Conservation (phyloP, 192 early-diverging fungal genomes). For the Oehlia diaphana region DNA sequence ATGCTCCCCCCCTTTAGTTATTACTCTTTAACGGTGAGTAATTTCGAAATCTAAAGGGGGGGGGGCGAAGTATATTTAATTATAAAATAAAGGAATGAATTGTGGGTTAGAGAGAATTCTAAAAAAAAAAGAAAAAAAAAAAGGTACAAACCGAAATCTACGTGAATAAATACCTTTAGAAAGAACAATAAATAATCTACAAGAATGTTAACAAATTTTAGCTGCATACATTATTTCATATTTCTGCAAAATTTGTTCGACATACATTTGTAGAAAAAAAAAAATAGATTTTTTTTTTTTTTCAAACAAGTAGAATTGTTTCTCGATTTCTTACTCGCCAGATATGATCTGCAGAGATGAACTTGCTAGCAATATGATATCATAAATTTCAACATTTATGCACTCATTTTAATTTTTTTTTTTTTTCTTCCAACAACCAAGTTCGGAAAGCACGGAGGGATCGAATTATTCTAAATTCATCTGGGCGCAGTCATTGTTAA, state of each 20-base stretch:
- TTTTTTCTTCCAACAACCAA: neutral
- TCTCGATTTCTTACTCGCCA: neutral
- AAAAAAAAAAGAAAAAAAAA: neutral
- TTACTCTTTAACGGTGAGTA: no score
- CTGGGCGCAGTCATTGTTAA: neutral
- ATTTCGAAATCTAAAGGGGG: no score
- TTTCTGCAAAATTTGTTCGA: neutral
- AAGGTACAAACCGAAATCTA: neutral
- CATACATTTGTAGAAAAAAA: neutral
- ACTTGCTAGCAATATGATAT: neutral
- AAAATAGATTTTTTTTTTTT: neutral
- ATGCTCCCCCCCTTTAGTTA: no score
- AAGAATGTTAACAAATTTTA: neutral
- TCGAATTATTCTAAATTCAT: no score
- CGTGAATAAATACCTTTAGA: neutral
- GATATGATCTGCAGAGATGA: neutral
- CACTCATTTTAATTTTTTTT: neutral
- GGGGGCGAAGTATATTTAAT: no score
- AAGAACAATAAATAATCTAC: neutral
- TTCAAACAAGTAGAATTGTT: neutral
- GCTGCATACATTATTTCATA: neutral
- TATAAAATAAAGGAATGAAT: no score
- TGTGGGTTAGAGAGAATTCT: no score
- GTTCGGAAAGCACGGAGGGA: neutral
- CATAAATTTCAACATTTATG: neutral